Percentiles rank a stretch among this genome's conserved stretches.
These are phyloP conservation scores for Umbellularia californica DNA, from an alignment of 164 flowering plant genomes.

Conservation along the genomic window DNA sequence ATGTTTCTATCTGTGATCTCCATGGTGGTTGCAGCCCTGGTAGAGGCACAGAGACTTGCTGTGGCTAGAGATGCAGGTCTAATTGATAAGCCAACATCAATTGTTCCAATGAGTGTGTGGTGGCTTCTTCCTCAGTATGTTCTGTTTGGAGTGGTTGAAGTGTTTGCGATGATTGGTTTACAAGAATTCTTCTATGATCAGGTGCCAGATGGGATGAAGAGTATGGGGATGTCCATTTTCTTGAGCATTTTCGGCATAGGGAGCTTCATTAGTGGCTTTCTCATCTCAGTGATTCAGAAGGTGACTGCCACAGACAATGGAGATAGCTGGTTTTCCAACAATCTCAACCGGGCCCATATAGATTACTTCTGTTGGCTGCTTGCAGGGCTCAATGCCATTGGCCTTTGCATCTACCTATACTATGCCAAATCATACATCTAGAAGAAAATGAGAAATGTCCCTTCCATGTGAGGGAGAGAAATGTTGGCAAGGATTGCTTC, in stretches of 20 bases:
- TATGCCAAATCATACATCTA: slow-evolving; percentile 18
- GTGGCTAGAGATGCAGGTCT: slow-evolving; percentile 19
- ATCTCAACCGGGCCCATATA: slow-evolving; percentile 21
- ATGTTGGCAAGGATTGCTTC: not conserved
- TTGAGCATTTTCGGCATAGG: slow-evolving; percentile 24
- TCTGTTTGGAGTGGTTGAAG: slow-evolving; percentile 19
- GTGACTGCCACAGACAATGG: slow-evolving; percentile 11
- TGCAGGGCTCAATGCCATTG: slow-evolving; percentile 17
- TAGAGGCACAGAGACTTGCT: slow-evolving; percentile 21
- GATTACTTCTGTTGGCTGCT: slow-evolving; percentile 29
- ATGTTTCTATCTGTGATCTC: slow-evolving; percentile 21
- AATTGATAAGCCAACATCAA: slow-evolving; percentile 14
- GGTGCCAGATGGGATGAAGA: slow-evolving; percentile 17
- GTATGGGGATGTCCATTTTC: slow-evolving; percentile 21
- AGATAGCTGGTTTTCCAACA: slow-evolving; percentile 24
- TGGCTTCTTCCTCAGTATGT: slow-evolving; percentile 28
- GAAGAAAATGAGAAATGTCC: slow-evolving; percentile 5
- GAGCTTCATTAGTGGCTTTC: slow-evolving; percentile 23
- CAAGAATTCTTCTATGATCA: slow-evolving; percentile 29
- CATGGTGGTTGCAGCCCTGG: slow-evolving; percentile 29
- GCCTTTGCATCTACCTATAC: slow-evolving; percentile 2
- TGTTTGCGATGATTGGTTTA: slow-evolving; percentile 24
- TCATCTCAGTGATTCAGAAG: slow-evolving; percentile 17
- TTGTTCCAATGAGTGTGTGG: slow-evolving; percentile 25
- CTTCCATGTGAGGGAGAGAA: not conserved